Evolutionary conservation across 805 yeast species (phyloP).

Genomic region (Zygotorulaspora sp.): DNA sequence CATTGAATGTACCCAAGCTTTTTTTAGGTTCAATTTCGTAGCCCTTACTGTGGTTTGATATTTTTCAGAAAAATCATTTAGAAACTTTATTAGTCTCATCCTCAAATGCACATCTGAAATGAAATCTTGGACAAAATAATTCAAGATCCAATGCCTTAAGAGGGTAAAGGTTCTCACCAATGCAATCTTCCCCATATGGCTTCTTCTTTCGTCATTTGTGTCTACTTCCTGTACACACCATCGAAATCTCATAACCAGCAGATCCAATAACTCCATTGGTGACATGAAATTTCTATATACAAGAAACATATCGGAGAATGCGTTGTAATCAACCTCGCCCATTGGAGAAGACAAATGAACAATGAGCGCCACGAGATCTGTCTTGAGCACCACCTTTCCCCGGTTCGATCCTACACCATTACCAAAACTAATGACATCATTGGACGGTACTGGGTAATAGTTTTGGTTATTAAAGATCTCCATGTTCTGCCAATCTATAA

Average conservation of each 20-base stretch:
- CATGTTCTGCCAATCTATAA: background rate
- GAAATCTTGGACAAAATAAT: slow-evolving; percentile 85
- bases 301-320: slow-evolving; percentile 80
- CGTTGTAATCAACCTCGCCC: slow-evolving; percentile 65
- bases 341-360: slow-evolving; percentile 66
- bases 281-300: slow-evolving; percentile 70
- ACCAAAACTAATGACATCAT: slow-evolving; percentile 23
- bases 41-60: slow-evolving; percentile 32
- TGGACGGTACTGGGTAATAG: slow-evolving; percentile 32
- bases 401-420: slow-evolving; percentile 9
- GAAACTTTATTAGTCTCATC: slow-evolving; percentile 37
- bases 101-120: slow-evolving; percentile 49
- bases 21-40: slow-evolving; percentile 44
- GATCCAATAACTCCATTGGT: slow-evolving; percentile 52
- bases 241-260: slow-evolving; percentile 58
- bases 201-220: slow-evolving; percentile 16
- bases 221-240: slow-evolving; percentile 57
- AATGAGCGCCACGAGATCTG: slow-evolving; percentile 39
- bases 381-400: slow-evolving; percentile 19
- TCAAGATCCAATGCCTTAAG: slow-evolving; percentile 83
- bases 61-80: slow-evolving; percentile 35
- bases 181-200: slow-evolving; percentile 57
- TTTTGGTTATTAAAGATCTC: slow-evolving; percentile 7
- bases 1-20: slow-evolving; percentile 42
- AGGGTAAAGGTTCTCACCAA: slow-evolving; percentile 81